Base-by-base conservation (phyloP, 768 basidiomycete genomes). In the Russula ochroleuca region DNA sequence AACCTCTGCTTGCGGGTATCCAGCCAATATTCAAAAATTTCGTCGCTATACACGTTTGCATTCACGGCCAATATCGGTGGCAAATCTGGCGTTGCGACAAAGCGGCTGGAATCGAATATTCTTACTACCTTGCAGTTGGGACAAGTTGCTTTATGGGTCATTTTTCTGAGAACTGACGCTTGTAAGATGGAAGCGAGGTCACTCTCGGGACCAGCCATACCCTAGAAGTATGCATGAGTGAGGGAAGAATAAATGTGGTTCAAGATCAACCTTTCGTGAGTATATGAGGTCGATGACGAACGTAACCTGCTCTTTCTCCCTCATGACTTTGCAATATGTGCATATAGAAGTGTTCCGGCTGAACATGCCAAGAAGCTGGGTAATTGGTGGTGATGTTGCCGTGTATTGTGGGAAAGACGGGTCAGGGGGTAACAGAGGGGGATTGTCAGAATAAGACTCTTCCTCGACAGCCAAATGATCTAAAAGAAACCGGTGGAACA, bases 1-100 rank as follows among this genome's bases (percentile, higher is more conserved):
- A 93, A 94, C 17, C 78, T 78, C 63, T 80, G 76, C 25, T 76
- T 76, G 45, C 80, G 78, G 31, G 72, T 74, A 72, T 96, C 92
- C 53, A 85, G 75, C 96, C 96, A 98, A 67, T 83, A 78, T 53
- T 80, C 81, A 37, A 87, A 70, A 41, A 81, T 83, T 19, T 96
- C 94, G 1, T 90, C 84, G 23, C 85, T 87, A 62, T 86, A 83
- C 0, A 92, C 87, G 37, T 84, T 85, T 0, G 94, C 87, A 73
- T 98, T 98, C 67, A 99, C 74, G 0, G 90, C 87, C 13, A 99
- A 76, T n/a, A 98, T 79, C 0, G 93, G 87, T 0, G 97, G 97
- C 1, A 98, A 76, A 60, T 86, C 83, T 52, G 75, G 72, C 13
- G 83, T 80, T 19, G 85, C 75, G 40, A 88, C 84, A 1, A 84